Percentiles rank a stretch among this genome's conserved stretches.
Evolutionary conservation across 2,329 filamentous ascomycete genomes (phyloP).

Genomic region (Monosporascus sp.): DNA sequence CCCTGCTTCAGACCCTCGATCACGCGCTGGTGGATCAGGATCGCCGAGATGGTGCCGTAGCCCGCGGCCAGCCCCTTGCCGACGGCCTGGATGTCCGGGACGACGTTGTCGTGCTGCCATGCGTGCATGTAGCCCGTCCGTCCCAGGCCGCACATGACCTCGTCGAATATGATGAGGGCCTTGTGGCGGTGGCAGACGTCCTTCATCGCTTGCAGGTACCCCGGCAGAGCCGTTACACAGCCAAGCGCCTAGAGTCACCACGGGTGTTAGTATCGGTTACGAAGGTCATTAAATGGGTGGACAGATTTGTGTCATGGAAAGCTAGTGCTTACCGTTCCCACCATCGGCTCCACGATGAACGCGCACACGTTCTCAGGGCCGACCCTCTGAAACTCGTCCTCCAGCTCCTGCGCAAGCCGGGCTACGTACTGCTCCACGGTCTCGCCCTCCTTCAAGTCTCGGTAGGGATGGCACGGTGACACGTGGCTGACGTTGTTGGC

Average conservation of each 20-base stretch:
- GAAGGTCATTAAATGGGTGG: no score
- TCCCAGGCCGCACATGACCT: conserved; percentile 54
- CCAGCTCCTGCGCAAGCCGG: conserved; percentile 49
- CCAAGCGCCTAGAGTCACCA: conserved; percentile 28
- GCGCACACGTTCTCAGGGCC: conserved; percentile 52
- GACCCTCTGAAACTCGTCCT: conserved; percentile 48
- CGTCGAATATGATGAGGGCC: conserved; percentile 63
- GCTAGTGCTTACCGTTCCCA: conserved; percentile 41
- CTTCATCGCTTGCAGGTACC: conserved; percentile 61
- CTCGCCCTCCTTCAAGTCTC: neutral
- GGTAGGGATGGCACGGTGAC: neutral
- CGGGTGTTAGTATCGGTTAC: no score
- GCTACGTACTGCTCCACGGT: conserved; percentile 38
- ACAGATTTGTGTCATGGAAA: no score
- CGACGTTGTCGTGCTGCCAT: conserved; percentile 45
- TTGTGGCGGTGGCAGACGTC: conserved; percentile 59
- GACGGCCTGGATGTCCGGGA: conserved; percentile 56
- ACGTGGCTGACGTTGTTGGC: neutral
- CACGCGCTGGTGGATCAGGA: conserved; percentile 48
- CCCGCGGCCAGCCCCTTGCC: conserved; percentile 60
- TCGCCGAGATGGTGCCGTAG: conserved; percentile 54
- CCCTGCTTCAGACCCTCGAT: conserved; percentile 39
- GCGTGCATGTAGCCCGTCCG: conserved; percentile 47
- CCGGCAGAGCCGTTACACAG: conserved; percentile 55
- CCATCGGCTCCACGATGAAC: conserved; percentile 56